These are phyloP conservation scores for Paramecium biaurelia DNA, from an alignment of 73 alveolate genomes.

Conservation along the genomic window DNA sequence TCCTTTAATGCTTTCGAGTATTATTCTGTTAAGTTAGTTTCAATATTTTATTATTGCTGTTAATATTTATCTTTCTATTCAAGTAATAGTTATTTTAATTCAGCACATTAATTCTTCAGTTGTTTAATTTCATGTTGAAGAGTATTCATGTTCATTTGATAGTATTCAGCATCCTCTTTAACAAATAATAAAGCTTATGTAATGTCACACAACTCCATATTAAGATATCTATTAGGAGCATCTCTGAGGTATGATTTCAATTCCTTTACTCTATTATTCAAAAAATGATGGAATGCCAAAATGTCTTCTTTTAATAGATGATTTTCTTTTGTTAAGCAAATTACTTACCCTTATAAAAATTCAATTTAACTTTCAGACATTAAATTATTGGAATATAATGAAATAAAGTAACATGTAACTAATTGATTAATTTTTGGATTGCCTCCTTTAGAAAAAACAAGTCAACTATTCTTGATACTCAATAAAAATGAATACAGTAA, in stretches of 20 bases:
- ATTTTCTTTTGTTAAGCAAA: background rate
- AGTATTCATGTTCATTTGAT: background rate
- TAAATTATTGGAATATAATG: conserved; percentile 22
- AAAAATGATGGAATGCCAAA: background rate
- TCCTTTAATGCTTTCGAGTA: background rate
- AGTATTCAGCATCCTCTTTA: background rate
- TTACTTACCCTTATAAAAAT: background rate
- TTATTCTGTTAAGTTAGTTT: background rate
- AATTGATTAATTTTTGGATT: background rate
- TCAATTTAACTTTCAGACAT: conserved; percentile 15
- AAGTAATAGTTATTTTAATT: background rate
- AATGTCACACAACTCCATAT: background rate
- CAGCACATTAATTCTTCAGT: background rate
- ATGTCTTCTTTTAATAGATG: background rate
- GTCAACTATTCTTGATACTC: too few species aligned
- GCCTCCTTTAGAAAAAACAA: background rate
- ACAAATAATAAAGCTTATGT: background rate
- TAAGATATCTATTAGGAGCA: background rate
- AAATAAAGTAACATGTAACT: background rate
- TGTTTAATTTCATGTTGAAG: background rate
- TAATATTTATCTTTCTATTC: background rate
- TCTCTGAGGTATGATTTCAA: background rate
- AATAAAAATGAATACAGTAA: too few species aligned
- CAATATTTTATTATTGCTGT: background rate
- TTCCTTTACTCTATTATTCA: background rate